Evolutionary conservation across 2,329 filamentous ascomycete genomes (phyloP).

Genomic region (Rhexocercosporidium sp.): DNA sequence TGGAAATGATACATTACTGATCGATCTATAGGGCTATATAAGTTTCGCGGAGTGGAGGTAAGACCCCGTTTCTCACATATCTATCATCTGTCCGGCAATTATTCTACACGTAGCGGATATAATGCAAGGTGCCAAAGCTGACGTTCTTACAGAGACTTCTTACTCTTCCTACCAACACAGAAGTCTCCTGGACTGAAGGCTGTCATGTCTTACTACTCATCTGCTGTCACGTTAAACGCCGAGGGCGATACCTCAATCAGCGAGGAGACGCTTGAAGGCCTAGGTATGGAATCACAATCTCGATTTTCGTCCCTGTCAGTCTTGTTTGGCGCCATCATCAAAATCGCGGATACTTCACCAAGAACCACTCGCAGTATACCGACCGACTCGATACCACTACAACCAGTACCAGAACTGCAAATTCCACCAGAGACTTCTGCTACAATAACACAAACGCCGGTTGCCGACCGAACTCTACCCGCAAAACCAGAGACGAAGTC

Average conservation of each 20-base stretch:
- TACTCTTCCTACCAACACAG: slow-evolving; percentile 80
- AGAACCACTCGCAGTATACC: slow-evolving; percentile 26
- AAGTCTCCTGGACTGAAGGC: slow-evolving; percentile 75
- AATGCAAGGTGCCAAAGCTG: neutral
- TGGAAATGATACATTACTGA: slow-evolving; percentile 2
- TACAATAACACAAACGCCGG: slow-evolving; percentile 19
- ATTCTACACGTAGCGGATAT: neutral
- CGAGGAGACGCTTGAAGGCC: slow-evolving; percentile 87
- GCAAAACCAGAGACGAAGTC: slow-evolving; percentile 1
- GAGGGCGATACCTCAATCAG: slow-evolving; percentile 94
- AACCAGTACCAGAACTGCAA: slow-evolving; percentile 6
- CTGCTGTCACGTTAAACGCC: slow-evolving; percentile 84
- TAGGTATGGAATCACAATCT: slow-evolving; percentile 84
- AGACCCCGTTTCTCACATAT: slow-evolving; percentile 41
- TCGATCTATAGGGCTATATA: slow-evolving; percentile 59
- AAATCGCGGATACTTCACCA: slow-evolving; percentile 57
- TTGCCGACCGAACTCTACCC: slow-evolving; percentile 22
- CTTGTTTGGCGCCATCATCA: slow-evolving; percentile 78
- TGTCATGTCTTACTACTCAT: slow-evolving; percentile 89
- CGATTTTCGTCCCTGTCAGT: slow-evolving; percentile 66
- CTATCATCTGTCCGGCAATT: neutral
- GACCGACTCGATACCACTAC: neutral
- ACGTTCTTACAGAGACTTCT: slow-evolving; percentile 72
- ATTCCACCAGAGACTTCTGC: slow-evolving; percentile 14
- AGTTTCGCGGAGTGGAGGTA: slow-evolving; percentile 97